These are phyloP conservation scores for Pseudogymnoascus sp. DNA, from an alignment of 2,329 filamentous ascomycete genomes.

Conservation along the genomic window DNA sequence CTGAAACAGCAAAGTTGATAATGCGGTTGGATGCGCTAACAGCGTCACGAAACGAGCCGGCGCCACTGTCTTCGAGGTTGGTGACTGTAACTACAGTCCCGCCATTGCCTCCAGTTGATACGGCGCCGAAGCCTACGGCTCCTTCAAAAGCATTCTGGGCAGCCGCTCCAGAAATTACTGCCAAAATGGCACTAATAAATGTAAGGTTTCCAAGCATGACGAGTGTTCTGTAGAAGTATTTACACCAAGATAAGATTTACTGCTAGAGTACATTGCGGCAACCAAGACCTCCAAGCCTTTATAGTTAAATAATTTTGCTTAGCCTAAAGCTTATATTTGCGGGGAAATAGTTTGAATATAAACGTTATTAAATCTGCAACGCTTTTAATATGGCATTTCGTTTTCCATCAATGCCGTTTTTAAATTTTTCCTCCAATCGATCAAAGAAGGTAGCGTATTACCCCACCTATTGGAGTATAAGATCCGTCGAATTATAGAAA, in stretches of 20 bases:
- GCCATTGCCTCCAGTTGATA: slow-evolving; percentile 37
- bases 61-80: slow-evolving; percentile 38
- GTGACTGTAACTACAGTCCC: slow-evolving; percentile 38
- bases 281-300: not conserved
- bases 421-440: slow-evolving; percentile 6
- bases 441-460: not conserved
- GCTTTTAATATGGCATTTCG: not conserved
- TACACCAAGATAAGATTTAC: not conserved
- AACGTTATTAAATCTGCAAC: not conserved
- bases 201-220: not conserved
- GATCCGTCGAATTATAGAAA: not conserved
- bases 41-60: slow-evolving; percentile 41
- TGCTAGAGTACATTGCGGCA: not conserved
- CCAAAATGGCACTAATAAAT: not conserved
- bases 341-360: not conserved
- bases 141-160: slow-evolving; percentile 35
- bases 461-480: not conserved
- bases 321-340: not conserved
- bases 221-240: not conserved
- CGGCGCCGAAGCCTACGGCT: slow-evolving; percentile 40
- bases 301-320: not conserved
- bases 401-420: not conserved
- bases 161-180: not conserved
- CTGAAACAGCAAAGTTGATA: slow-evolving; percentile 38
- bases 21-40: slow-evolving; percentile 37